These are phyloP conservation scores for Myochromella boudieri DNA, from an alignment of 768 basidiomycete species.

Conservation along the genomic window DNA sequence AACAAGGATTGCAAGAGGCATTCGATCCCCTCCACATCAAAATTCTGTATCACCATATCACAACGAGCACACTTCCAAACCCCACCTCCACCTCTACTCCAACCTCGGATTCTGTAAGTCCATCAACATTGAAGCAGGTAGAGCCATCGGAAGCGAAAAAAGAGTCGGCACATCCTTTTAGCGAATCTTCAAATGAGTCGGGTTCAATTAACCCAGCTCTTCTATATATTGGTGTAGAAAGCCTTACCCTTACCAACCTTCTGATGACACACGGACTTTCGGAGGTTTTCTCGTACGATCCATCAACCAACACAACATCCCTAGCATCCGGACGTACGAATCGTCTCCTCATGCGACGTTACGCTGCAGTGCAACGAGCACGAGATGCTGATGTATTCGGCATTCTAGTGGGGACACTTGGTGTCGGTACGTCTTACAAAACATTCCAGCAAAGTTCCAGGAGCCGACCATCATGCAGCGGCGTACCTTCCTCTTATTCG, in stretches of 20 bases:
- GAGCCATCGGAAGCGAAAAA: too few relatives aligned
- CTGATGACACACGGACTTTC: slow-evolving; percentile 77
- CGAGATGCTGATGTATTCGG: slow-evolving; percentile 93
- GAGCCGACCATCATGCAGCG: slow-evolving; percentile 42
- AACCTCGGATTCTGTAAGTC: neutral
- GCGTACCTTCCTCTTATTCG: slow-evolving; percentile 85
- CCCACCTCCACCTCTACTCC: neutral
- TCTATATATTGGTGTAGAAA: slow-evolving; percentile 74
- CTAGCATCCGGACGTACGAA: slow-evolving; percentile 74
- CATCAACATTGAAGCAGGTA: too few relatives aligned
- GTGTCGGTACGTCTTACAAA: slow-evolving; percentile 59
- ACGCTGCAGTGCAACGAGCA: slow-evolving; percentile 83
- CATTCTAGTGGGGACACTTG: slow-evolving; percentile 91
- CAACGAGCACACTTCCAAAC: slow-evolving; percentile 20
- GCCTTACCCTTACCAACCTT: slow-evolving; percentile 78
- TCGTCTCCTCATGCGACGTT: slow-evolving; percentile 84
- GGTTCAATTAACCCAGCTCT: slow-evolving; percentile 23
- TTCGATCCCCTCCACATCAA: slow-evolving; percentile 24
- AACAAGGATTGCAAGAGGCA: slow-evolving; percentile 23
- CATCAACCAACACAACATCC: slow-evolving; percentile 41
- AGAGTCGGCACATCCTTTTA: too few relatives aligned
- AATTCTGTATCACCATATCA: slow-evolving; percentile 38
- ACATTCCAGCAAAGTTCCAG: neutral
- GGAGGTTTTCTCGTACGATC: slow-evolving; percentile 78
- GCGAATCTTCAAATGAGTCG: too few relatives aligned